phyloP scores from a whole-genome alignment of 1,139 yeast species.

The Starmera stellimalicola region DNA sequence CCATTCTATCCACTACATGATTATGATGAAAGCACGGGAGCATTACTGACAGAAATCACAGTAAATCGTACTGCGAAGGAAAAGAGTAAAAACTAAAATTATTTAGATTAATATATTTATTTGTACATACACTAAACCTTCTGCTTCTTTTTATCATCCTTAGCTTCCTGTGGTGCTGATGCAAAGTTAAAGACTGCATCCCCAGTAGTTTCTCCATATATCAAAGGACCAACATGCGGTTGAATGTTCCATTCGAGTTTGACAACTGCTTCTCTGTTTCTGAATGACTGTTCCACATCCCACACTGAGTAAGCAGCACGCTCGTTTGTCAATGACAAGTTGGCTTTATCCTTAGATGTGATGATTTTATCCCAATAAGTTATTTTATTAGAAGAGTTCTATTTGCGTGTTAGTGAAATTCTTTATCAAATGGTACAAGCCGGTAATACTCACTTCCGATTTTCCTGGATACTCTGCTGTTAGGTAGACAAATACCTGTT shows the following conservation, averaged over 20 bases:
- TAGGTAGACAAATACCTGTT: conserved; percentile 82
- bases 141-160: conserved; percentile 8
- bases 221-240: conserved; percentile 78
- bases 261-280: conserved; percentile 59
- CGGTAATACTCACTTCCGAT: conserved; percentile 19
- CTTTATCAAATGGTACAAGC: too few species aligned
- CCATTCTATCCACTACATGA: too few species aligned
- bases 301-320: conserved; percentile 79
- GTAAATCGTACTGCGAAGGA: too few species aligned
- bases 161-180: conserved; percentile 6
- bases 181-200: conserved; percentile 24
- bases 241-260: conserved; percentile 87
- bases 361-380: conserved; percentile 90
- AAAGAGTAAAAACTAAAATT: background rate
- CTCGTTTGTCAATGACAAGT: conserved; percentile 38
- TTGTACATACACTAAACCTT: conserved; percentile 3
- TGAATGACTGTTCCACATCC: conserved; percentile 67
- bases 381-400: conserved; percentile 49
- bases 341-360: conserved; percentile 47
- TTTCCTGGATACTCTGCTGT: conserved; percentile 82
- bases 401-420: too few species aligned
- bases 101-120: too few species aligned
- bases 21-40: too few species aligned
- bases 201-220: conserved; percentile 53
- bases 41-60: too few species aligned